Evolutionary conservation across 163 green algal species (phyloP).

Genomic region (Scenedesmus sp.): DNA sequence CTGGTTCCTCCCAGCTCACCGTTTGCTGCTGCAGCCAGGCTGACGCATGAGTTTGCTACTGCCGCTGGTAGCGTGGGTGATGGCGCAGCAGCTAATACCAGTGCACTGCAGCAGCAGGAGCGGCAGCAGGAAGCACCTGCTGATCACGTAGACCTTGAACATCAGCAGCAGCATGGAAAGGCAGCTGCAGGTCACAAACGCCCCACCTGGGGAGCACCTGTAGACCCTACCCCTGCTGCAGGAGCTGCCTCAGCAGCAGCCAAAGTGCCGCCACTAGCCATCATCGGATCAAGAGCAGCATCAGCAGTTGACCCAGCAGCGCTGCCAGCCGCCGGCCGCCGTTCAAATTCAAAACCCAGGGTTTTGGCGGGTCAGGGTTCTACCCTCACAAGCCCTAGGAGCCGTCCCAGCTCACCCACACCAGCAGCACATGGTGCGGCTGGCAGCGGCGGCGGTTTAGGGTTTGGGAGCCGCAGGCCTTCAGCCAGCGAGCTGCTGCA

Average conservation of each 20-base stretch:
- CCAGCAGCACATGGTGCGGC: background rate
- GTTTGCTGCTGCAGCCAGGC: background rate
- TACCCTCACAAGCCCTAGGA: background rate
- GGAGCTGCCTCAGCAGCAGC: background rate
- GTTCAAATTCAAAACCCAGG: slow-evolving; percentile 21
- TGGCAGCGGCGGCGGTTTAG: background rate
- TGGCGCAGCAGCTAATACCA: background rate
- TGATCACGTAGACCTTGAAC: background rate
- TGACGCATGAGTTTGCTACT: background rate
- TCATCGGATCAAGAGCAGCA: slow-evolving; percentile 24
- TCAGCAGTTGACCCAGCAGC: background rate
- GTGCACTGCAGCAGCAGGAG: background rate
- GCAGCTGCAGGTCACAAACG: background rate
- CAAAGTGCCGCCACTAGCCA: slow-evolving; percentile 19
- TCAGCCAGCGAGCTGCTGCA: slow-evolving; percentile 6
- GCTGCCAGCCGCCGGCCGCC: slow-evolving; percentile 26
- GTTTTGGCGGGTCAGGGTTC: slow-evolving; percentile 18
- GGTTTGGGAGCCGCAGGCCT: background rate
- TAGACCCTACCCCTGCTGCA: slow-evolving; percentile 23
- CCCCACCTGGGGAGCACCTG: background rate
- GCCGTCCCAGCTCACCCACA: background rate
- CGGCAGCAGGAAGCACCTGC: background rate
- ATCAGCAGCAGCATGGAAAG: background rate
- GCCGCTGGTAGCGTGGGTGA: background rate
- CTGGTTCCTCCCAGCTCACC: background rate